Base-by-base conservation (phyloP, 176 grass and related monocot genomes). In the Cymbopogon citratus region DNA sequence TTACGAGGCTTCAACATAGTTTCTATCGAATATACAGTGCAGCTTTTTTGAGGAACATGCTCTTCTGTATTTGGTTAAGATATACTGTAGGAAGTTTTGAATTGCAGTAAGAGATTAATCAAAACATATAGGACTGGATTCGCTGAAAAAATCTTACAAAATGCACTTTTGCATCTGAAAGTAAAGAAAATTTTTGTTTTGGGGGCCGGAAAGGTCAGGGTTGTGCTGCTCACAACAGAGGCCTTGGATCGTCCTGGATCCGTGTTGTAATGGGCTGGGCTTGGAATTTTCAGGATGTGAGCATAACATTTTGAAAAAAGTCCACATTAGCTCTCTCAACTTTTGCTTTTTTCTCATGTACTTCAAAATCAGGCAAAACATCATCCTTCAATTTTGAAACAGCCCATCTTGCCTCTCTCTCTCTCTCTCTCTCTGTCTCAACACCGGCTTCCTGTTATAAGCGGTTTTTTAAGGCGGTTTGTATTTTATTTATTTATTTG, bases 1-100 rank as follows among this genome's bases (percentile, higher is more conserved):
- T 71, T 64, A 71, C 65, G 51, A 71, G 54, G 41, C 70, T 71
- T 39, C 52, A 49, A 69, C 68, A 54, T 57, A 77, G 40, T 56
- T 51, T 68, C 9, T 68, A 48, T n/a, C 19, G 5, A 18, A 67
- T 34, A 67, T 33, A 80, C 48, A 68, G 12, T 87, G 60, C 71
- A 81, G 67, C n/a, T 63, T 69, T 13, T 77, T 77, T 71, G 19
- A 11, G 18, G n/a, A 64, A 65, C 12, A 65, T 25, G n/a, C n/a
- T 16, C 15, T 43, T 27, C 0, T 63, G 8, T 31, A 4, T 65
- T 4, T 19, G 9, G 3, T n/a, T 16, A 2, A 5, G 13, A 29
- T 7, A 19, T 64, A 7, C 9, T n/a, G 76, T 16, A 45, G 5
- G 15, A 45, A 19, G 16, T 34, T 66, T 65, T 79, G 26, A 79